Percentiles rank a stretch among this genome's conserved stretches.
phyloP scores from a whole-genome alignment of 106 monocot genomes.

The Dioscorea zingiberensis region DNA sequence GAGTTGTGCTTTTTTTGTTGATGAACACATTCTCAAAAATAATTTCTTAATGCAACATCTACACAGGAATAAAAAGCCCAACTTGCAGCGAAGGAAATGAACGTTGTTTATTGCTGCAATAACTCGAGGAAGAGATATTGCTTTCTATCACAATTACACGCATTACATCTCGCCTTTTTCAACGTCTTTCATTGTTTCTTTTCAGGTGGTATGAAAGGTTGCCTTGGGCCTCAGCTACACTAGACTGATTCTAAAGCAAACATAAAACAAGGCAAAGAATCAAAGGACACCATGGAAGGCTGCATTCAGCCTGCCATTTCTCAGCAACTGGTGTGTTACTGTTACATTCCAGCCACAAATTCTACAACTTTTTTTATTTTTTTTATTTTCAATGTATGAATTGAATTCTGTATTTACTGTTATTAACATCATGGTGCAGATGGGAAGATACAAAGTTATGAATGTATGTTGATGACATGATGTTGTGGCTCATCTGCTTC shows the following conservation, averaged over 20 bases:
- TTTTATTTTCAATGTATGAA: neutral
- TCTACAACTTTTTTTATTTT: too few species aligned
- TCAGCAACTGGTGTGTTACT: too few species aligned
- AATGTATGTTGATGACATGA: neutral
- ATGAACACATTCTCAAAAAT: too few species aligned
- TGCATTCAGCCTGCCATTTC: too few species aligned
- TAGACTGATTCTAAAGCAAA: too few species aligned
- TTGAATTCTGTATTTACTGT: neutral
- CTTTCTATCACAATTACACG: too few species aligned
- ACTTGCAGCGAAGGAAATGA: neutral
- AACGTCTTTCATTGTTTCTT: neutral
- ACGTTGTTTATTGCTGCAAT: neutral
- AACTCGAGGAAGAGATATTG: neutral
- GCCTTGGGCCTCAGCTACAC: too few species aligned
- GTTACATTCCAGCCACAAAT: too few species aligned
- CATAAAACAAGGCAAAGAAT: too few species aligned
- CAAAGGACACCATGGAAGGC: too few species aligned
- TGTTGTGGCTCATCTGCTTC: neutral
- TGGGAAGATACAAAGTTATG: neutral
- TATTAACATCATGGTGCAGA: neutral
- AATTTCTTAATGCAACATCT: too few species aligned
- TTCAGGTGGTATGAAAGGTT: neutral
- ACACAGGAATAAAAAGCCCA: neutral
- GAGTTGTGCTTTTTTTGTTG: too few species aligned
- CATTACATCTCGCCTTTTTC: neutral